Conservation (phyloP, 345 rosid genomes). For the Hibiscus syriacus region DNA sequence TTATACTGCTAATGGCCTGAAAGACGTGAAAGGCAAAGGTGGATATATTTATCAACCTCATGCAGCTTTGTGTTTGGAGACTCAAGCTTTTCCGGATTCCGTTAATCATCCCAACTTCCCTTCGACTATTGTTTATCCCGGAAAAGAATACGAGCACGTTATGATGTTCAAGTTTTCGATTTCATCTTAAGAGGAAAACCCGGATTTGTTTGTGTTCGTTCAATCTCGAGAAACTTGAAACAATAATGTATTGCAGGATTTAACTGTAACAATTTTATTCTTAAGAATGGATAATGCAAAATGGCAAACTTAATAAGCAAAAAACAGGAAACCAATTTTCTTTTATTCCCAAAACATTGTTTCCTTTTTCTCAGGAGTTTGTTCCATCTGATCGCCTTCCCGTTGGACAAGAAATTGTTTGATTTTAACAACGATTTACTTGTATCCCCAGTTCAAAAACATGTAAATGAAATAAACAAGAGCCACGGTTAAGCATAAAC, state of each 20-base stretch:
- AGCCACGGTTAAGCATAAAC: background rate
- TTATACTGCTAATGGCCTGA: conserved; percentile 53
- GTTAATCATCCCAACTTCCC: conserved; percentile 76
- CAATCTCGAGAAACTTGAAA: background rate
- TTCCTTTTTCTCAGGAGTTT: background rate
- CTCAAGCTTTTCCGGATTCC: conserved; percentile 76
- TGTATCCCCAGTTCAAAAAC: background rate
- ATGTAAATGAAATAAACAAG: background rate
- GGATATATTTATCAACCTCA: conserved; percentile 51
- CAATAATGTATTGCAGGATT: background rate
- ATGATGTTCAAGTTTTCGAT: conserved; percentile 61
- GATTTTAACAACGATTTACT: background rate
- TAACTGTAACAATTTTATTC: background rate
- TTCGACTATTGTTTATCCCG: conserved; percentile 50
- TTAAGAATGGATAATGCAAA: background rate
- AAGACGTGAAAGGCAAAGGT: conserved; percentile 56
- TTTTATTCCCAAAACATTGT: background rate
- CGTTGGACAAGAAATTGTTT: background rate
- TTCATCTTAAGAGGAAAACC: conserved; percentile 9
- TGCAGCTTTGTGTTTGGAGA: conserved; percentile 76
- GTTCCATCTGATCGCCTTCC: background rate
- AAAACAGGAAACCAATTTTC: background rate
- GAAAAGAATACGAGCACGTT: conserved; percentile 47
- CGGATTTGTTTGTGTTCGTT: background rate
- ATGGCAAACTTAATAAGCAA: background rate